Conservation (phyloP, 129 eudicot species). For the Pittosporum tobira region DNA sequence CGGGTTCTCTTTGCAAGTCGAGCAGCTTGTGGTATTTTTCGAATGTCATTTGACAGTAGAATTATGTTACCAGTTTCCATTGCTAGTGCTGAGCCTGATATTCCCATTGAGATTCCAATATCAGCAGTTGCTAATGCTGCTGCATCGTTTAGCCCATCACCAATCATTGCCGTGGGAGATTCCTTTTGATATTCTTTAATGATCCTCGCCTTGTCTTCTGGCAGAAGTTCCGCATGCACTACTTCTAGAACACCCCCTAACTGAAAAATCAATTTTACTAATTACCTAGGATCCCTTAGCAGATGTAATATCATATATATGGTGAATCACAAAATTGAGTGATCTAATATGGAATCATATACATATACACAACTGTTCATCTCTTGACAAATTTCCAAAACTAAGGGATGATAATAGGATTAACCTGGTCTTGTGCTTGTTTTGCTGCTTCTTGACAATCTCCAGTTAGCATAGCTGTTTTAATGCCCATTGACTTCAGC, state of each 20-base stretch:
- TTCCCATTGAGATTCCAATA: constrained; percentile 91
- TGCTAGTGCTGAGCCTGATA: constrained; percentile 96
- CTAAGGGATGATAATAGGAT: not conserved
- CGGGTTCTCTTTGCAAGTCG: constrained; percentile 42
- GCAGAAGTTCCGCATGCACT: constrained; percentile 65
- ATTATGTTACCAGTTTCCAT: constrained; percentile 73
- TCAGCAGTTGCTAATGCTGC: constrained; percentile 90
- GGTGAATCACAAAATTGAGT: not conserved
- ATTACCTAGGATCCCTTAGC: too few species aligned
- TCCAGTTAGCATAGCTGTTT: constrained; percentile 83
- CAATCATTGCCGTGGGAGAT: constrained; percentile 78
- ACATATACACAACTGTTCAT: too few species aligned
- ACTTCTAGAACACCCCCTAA: constrained; percentile 49
- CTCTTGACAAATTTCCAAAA: too few species aligned
- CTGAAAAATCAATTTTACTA: constrained; percentile 32
- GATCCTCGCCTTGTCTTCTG: constrained; percentile 67
- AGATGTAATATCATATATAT: not conserved
- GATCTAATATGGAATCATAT: too few species aligned
- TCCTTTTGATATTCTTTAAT: constrained; percentile 47
- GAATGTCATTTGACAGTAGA: constrained; percentile 77
- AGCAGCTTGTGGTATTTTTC: constrained; percentile 53
- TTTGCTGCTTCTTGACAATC: constrained; percentile 70
- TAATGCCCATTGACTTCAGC: constrained; percentile 68
- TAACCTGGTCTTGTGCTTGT: constrained; percentile 68
- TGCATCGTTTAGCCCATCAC: constrained; percentile 91